Base-by-base conservation (phyloP, 2,329 filamentous ascomycete genomes). In the Colletotrichum navitas region DNA sequence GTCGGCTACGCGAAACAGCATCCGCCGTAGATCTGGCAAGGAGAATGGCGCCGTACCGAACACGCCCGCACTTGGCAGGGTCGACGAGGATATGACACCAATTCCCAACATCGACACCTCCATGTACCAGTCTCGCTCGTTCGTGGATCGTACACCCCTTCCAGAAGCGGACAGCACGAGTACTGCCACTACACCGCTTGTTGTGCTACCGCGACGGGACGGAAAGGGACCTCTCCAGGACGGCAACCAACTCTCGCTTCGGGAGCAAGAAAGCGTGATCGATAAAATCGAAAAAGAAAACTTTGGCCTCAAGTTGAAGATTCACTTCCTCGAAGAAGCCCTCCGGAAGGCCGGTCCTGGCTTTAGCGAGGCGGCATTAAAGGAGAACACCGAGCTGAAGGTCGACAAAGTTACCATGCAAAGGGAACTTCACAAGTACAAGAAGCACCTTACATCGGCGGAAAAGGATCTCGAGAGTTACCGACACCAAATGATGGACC, bases 271-370 rank as follows among this genome's bases (percentile, higher is more conserved):
- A 82, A 94, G 94, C 76, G 93, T 96, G 75, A 95, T 99, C 76
- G 94, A 98, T 83, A 93, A 93, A 78, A 95, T 99, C 76, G 94
- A 98, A 79, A 99, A 99, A 84, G 96, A 98, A 79, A 99, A 99
- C 79, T 99, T 98, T 79, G 94, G 94, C 32, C 86, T 99, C 65
- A 98, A 98, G 82, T 88, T 98, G 76, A 98, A 97, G 81, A 97
- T 98, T 64, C 94, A 98, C 81, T 99, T 97, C 80, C 87, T 99
- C 67, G 94, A 99, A 80, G 94, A 98, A 76, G 93, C 94, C 18
- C 83, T 99, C 61, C 90, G 92, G 64, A 97, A 97, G 80, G 90
- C 92, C 66, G 95, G 95, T 0, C 94, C 94, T 10, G 94, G 95
- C 66, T 96, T 95, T 84, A 97, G 95, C 77, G 93, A 97, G 80